Evolutionary conservation across 305 asterid genomes (phyloP).

Genomic region (Rubia balearica): DNA sequence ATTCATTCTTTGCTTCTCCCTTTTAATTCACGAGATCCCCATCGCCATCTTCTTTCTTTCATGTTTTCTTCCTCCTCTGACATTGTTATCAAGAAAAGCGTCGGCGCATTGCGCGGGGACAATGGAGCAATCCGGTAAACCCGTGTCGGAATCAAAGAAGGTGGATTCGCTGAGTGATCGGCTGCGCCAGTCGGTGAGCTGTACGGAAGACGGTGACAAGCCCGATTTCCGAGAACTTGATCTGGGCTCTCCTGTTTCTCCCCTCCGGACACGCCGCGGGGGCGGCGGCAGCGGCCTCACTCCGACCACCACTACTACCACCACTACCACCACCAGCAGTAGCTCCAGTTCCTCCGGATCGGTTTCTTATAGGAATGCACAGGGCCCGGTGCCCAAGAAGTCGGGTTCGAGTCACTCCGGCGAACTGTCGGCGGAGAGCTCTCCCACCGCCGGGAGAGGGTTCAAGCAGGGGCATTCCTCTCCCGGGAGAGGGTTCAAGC

Average conservation of each 20-base stretch:
- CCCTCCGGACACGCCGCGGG: constrained; percentile 37
- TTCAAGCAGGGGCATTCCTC: constrained; percentile 33
- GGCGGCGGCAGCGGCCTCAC: constrained; percentile 12
- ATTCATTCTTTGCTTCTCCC: constrained; percentile 44
- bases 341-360: constrained; percentile 81
- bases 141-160: constrained; percentile 30
- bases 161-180: constrained; percentile 50
- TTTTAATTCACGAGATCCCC: constrained; percentile 73
- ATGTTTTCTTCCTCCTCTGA: constrained; percentile 18
- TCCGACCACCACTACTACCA: constrained; percentile 13
- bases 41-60: constrained; percentile 20
- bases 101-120: constrained; percentile 10
- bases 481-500: constrained; percentile 20
- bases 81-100: neutral
- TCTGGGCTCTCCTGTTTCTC: constrained; percentile 73
- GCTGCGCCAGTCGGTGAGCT: constrained; percentile 31
- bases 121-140: constrained; percentile 42
- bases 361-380: constrained; percentile 42
- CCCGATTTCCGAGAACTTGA: constrained; percentile 83
- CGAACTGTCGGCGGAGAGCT: constrained; percentile 49
- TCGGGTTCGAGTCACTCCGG: constrained; percentile 54
- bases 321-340: constrained; percentile 47
- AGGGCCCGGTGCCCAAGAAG: constrained; percentile 28
- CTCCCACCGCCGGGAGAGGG: constrained; percentile 33
- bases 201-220: constrained; percentile 35